Evolutionary conservation across 2,329 filamentous ascomycete species (phyloP).

Genomic region (Claviceps quebecensis): DNA sequence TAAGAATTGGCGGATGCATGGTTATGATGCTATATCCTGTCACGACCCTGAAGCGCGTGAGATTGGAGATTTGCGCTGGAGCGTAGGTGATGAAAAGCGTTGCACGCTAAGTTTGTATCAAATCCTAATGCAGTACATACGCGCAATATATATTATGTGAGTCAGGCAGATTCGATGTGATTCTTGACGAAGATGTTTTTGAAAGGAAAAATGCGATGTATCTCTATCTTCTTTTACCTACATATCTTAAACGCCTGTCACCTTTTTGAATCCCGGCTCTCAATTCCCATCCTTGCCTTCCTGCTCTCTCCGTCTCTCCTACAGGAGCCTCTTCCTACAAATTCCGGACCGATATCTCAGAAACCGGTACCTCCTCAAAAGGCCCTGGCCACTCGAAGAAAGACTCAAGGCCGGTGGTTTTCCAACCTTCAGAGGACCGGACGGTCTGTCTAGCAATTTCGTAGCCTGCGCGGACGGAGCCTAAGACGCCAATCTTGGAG

Average conservation of each 20-base stretch:
- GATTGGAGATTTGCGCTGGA: background rate
- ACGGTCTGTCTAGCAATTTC: constrained; percentile 15
- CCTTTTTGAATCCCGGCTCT: background rate
- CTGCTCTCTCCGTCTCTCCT: background rate
- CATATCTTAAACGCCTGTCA: background rate
- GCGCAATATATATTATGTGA: background rate
- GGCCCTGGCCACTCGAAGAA: constrained; percentile 11
- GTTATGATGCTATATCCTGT: no score
- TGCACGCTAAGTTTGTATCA: background rate
- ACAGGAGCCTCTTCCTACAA: constrained; percentile 1
- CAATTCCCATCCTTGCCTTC: background rate
- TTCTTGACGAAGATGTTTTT: background rate
- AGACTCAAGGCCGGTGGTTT: constrained; percentile 17
- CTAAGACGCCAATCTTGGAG: constrained; percentile 35
- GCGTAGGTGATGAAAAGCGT: background rate
- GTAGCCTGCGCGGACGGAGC: constrained; percentile 32
- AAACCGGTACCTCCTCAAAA: constrained; percentile 14
- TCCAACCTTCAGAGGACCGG: constrained; percentile 8
- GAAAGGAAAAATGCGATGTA: background rate
- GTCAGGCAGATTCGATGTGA: background rate
- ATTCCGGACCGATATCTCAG: constrained; percentile 15
- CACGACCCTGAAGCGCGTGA: background rate
- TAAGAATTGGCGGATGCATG: no score
- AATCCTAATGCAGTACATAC: background rate
- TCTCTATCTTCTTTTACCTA: background rate